Conservation (phyloP, 2,329 filamentous ascomycete genomes). For the Hymenoscyphus fraxineus region DNA sequence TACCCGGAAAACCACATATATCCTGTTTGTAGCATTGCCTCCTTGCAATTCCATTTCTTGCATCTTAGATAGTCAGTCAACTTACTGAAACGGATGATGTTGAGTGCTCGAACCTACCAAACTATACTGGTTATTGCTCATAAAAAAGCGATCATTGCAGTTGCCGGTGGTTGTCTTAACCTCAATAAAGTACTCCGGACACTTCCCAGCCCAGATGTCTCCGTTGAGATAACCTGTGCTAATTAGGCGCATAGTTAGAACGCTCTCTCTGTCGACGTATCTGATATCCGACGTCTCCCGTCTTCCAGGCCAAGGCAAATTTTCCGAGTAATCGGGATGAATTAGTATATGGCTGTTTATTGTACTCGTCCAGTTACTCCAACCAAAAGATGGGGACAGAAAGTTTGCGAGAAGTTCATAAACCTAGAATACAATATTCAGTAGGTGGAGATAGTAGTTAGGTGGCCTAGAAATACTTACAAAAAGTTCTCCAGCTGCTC, state of each 20-base stretch:
- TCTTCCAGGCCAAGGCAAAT: background rate
- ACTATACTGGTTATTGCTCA: slow-evolving; percentile 44
- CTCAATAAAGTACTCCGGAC: slow-evolving; percentile 45
- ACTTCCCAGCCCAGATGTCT: slow-evolving; percentile 30
- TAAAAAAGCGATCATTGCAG: slow-evolving; percentile 42
- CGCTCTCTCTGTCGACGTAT: background rate
- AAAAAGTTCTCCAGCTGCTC: slow-evolving; percentile 32
- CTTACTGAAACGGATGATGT: background rate
- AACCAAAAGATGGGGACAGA: background rate
- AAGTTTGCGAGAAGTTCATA: background rate
- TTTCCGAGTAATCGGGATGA: background rate
- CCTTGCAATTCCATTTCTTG: slow-evolving; percentile 14
- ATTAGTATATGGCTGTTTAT: background rate
- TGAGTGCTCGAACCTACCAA: slow-evolving; percentile 34
- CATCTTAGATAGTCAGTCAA: slow-evolving; percentile 9
- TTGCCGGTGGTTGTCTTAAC: slow-evolving; percentile 46
- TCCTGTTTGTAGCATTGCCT: slow-evolving; percentile 26
- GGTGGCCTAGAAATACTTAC: slow-evolving; percentile 17
- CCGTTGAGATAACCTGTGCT: background rate
- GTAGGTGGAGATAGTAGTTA: no score
- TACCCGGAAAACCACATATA: slow-evolving; percentile 43
- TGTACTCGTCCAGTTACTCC: background rate
- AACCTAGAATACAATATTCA: background rate
- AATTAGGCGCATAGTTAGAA: background rate
- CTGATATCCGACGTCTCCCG: background rate